Evolutionary conservation across 257 asterid species (phyloP), one percentile per base, ranked within the genome.

Genomic region (Penstemon newberryi): DNA sequence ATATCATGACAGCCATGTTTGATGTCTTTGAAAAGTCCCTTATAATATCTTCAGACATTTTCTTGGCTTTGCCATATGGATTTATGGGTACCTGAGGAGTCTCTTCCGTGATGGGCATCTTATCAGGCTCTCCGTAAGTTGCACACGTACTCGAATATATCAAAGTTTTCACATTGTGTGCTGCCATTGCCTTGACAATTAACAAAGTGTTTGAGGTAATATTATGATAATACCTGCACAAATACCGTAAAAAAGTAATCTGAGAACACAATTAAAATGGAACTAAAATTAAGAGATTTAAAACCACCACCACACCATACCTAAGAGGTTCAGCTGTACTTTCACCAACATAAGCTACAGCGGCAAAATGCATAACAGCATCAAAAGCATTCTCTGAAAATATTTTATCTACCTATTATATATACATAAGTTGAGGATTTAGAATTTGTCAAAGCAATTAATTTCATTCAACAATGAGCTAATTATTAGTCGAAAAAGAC

Each of bases 21-120:
- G 89, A 78, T 67, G 89, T 90, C 83, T 86, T 90, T 5, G 89
- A 80, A 76, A 79, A 87, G 76, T 90, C 97, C 45, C 84, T 61
- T 56, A 90, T 90, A 54, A 87, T 90, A 72, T 90, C 97, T 78
- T 90, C 96, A 4, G 96, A 91, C 96, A 89, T 89, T 82, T 89
- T 89, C 89, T 89, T 89, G 55, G 96, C 96, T 64, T 90, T 90
- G n/a, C 96, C 97, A 69, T 90, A 90, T 65, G 97, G 94, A 75
- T 87, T 90, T 40, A 86, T 90, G 15, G 96, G 96, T 77, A 87
- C 96, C 72, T 88, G 97, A 59, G 89, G 97, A 56, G 97, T 90
- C 46, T 12, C 75, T 75, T 90, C 97, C 8, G 90, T 86, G 49
- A 90, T 90, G 6, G 97, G 96, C 97, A 86, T 90, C 77, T 74